A percentile compares a stretch with the other conserved stretches of the same genome.
phyloP scores from a whole-genome alignment of 352 stramenopile species.

The Globisporangium perplexum region DNA sequence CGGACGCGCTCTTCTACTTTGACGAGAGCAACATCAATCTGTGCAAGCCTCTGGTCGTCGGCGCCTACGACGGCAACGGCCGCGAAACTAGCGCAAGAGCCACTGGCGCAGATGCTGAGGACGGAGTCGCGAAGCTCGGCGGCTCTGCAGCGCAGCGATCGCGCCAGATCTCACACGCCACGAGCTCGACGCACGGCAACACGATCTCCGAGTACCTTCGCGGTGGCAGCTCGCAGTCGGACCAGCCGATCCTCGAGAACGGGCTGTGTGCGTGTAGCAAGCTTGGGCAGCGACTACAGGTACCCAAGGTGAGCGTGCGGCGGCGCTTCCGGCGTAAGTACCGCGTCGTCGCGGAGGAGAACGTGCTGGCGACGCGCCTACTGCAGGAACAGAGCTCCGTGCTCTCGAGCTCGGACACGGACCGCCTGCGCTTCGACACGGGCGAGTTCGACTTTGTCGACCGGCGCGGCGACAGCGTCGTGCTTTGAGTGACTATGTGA shows the following conservation, averaged over 20 bases:
- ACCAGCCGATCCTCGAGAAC: conserved; percentile 36
- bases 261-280: conserved; percentile 47
- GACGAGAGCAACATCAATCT: conserved; percentile 48
- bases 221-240: conserved; percentile 28
- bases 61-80: conserved; percentile 14
- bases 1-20: conserved; percentile 36
- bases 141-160: conserved; percentile 13
- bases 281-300: conserved; percentile 43
- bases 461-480: conserved; percentile 4
- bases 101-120: conserved; percentile 2
- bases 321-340: conserved; percentile 30
- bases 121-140: conserved; percentile 14
- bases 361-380: conserved; percentile 39
- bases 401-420: conserved; percentile 12
- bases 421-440: conserved; percentile 11
- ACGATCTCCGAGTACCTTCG: conserved; percentile 16
- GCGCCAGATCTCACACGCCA: conserved; percentile 24
- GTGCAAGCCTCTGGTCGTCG: conserved; percentile 32
- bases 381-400: conserved; percentile 25
- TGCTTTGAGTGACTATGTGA: background rate
- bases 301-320: conserved; percentile 24
- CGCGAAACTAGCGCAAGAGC: background rate
- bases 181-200: conserved; percentile 33
- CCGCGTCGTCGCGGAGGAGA: conserved; percentile 19
- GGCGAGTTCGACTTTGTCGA: conserved; percentile 47